phyloP scores from a whole-genome alignment of 1,284 basidiomycete genomes.

The Cyathus olla region DNA sequence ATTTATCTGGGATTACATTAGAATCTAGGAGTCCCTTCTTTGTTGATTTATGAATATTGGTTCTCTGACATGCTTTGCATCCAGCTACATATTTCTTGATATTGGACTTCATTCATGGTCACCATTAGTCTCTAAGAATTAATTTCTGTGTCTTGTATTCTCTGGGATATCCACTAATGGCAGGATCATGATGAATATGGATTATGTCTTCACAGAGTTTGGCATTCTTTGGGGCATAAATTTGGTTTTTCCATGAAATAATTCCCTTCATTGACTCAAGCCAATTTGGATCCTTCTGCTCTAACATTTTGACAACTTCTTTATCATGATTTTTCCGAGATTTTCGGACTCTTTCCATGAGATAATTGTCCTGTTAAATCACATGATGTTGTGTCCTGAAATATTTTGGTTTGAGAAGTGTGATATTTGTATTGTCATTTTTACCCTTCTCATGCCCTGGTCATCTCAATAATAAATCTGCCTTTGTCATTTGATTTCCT shows the following conservation, averaged over 20 bases:
- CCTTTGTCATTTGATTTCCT: constrained; percentile 38
- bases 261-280: too few species aligned
- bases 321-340: too few species aligned
- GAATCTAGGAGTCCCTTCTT: too few species aligned
- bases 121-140: constrained; percentile 51
- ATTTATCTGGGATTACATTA: constrained; percentile 23
- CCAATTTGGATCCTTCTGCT: too few species aligned
- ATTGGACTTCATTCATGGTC: constrained; percentile 48
- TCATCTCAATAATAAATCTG: constrained; percentile 53
- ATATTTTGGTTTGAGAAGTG: constrained; percentile 29
- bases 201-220: too few species aligned
- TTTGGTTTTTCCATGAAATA: too few species aligned
- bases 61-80: too few species aligned
- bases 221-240: too few species aligned
- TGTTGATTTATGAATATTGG: constrained; percentile 34
- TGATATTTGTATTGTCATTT: constrained; percentile 44
- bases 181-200: too few species aligned
- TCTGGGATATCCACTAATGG: too few species aligned
- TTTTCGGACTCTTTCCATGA: constrained; percentile 11
- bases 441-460: constrained; percentile 41
- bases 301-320: too few species aligned
- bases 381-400: constrained; percentile 6
- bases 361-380: constrained; percentile 10
- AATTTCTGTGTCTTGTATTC: constrained; percentile 47
- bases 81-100: too few species aligned